Percentiles rank a stretch among this genome's conserved stretches.
Conservation (phyloP, 331 rosid genomes). For the Arachis monticola region DNA sequence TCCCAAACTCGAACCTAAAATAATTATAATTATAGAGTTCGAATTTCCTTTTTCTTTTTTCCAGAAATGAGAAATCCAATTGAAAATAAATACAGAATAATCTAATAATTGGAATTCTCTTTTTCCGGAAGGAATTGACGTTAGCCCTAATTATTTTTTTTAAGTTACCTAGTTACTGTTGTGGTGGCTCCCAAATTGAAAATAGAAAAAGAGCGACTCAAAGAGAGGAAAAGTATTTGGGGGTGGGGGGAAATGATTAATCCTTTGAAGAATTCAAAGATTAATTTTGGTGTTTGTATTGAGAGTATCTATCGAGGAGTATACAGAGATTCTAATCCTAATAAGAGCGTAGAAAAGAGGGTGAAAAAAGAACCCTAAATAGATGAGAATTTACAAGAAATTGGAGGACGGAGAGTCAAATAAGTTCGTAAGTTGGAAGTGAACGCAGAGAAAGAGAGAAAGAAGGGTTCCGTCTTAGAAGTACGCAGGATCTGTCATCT, state of each 20-base stretch:
- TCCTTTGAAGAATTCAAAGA: constrained; percentile 35
- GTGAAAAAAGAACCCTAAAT: constrained; percentile 13
- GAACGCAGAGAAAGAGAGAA: constrained; percentile 30
- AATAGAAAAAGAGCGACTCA: neutral
- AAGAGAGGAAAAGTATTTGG: constrained; percentile 26
- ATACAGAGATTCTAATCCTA: constrained; percentile 33
- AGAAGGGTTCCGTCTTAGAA: constrained; percentile 19
- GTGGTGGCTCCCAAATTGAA: constrained; percentile 12
- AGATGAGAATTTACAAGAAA: constrained; percentile 45
- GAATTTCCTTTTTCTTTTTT: neutral
- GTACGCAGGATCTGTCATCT: constrained; percentile 6
- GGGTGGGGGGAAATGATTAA: constrained; percentile 26
- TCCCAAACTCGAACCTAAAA: constrained; percentile 31
- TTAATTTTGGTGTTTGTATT: neutral
- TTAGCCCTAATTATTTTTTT: neutral
- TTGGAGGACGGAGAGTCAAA: constrained; percentile 53
- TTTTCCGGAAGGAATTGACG: constrained; percentile 23
- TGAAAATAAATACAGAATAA: neutral
- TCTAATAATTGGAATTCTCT: neutral
- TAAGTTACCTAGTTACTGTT: constrained; percentile 19
- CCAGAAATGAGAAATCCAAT: constrained; percentile 9
- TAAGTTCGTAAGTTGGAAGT: constrained; percentile 38
- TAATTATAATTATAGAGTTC: constrained; percentile 20
- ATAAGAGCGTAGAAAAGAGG: neutral
- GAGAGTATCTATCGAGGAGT: neutral